Evolutionary conservation across 345 rosid genomes (phyloP), one percentile per base, ranked within the genome.

Genomic region (Hypericum androsaemum): DNA sequence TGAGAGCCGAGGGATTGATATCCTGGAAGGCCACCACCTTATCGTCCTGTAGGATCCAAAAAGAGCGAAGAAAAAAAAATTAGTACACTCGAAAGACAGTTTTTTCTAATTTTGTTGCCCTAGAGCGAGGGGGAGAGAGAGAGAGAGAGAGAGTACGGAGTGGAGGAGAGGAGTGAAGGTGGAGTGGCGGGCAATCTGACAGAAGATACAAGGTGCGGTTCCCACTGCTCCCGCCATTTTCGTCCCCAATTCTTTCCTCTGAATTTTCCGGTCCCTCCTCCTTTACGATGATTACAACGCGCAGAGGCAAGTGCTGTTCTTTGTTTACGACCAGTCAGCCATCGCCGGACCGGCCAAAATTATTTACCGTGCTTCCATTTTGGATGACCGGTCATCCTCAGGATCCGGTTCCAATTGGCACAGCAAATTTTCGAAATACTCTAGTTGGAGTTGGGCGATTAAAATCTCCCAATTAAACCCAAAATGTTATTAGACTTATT

Each of bases 1-100:
- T 84, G 74, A 64, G 78, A 5, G 96, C 88, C 5, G 96, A 65
- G 13, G 95, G 96, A 38, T 70, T 84, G 65, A 90, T 79, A 55
- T 90, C 96, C 60, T 75, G 82, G 72, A 90, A 87, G 14, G 96
- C 95, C 40, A 84, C 63, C 50, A 87, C 89, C 62, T 74, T 87
- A 9, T 81, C 84, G 63, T 90, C 95, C 96, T 87, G 78, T 68
- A 56, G 40, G 48, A 43, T 28, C 41, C 3, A 48, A 60, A 59
- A 39, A 14, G 10, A 46, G 37, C 35, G 16, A 64, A 43, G 10
- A 54, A 5, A 14, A 10, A 6, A 41, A 56, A 22, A 22, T 22
- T 4, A 22, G 32, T 22, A 22, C n/a, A n/a, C n/a, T n/a, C n/a
- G 4, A 22, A 22, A 22, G 1, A 22, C 32, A 22, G 32, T 22